phyloP scores from a whole-genome alignment of 306 rosid species.

The Castanea crenata region DNA sequence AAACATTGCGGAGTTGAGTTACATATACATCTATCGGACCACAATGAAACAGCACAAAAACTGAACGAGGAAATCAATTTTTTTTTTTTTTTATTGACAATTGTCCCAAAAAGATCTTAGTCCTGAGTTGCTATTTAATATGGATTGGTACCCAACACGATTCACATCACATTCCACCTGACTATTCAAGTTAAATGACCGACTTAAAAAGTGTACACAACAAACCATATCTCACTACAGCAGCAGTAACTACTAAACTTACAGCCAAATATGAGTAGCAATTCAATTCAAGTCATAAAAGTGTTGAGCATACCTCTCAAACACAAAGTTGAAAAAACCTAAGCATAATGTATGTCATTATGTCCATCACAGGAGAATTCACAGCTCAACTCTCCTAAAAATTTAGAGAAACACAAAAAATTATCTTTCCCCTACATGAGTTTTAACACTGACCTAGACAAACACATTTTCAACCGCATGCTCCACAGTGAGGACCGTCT shows the following conservation, averaged over 20 bases:
- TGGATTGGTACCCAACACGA: neutral
- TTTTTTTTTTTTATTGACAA: too few relatives aligned
- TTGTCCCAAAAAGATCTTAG: too few relatives aligned
- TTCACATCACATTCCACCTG: neutral
- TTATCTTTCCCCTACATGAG: constrained; percentile 39
- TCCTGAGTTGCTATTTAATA: too few relatives aligned
- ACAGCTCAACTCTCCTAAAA: constrained; percentile 32
- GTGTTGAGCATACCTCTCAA: constrained; percentile 48
- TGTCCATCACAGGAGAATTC: constrained; percentile 34
- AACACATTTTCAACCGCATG: constrained; percentile 28
- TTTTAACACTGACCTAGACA: constrained; percentile 46
- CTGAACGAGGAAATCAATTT: too few relatives aligned
- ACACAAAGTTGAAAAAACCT: constrained; percentile 43
- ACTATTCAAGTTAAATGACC: neutral
- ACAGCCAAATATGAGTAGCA: constrained; percentile 32
- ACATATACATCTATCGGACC: too few relatives aligned
- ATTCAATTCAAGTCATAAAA: constrained; percentile 3
- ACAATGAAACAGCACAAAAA: too few relatives aligned
- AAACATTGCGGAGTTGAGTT: too few relatives aligned
- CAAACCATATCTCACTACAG: neutral
- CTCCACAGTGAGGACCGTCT: constrained; percentile 29
- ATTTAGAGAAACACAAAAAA: constrained; percentile 20
- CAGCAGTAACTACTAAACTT: constrained; percentile 22
- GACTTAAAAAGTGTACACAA: neutral
- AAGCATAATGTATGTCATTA: constrained; percentile 44